A percentile compares a stretch with the other conserved stretches of the same genome.
phyloP scores from a whole-genome alignment of 495 filamentous ascomycete genomes.

The Aspergillus ostianus region DNA sequence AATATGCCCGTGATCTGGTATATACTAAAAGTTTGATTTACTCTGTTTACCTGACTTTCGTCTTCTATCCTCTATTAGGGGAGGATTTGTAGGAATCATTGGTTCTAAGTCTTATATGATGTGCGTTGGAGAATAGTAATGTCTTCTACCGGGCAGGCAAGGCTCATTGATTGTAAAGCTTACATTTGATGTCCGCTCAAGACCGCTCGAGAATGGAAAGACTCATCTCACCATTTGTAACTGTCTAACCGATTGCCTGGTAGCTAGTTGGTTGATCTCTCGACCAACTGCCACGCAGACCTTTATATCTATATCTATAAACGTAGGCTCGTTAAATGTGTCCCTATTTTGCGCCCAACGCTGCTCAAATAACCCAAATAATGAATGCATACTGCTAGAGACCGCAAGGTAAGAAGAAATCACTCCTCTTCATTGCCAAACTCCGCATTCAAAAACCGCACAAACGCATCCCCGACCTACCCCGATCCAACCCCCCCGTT shows the following conservation, averaged over 20 bases:
- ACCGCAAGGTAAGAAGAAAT: background rate
- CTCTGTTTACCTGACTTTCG: background rate
- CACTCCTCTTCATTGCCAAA: conserved; percentile 31
- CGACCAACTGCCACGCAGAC: too few relatives aligned
- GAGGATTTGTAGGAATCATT: background rate
- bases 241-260: background rate
- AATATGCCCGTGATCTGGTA: background rate
- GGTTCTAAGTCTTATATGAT: background rate
- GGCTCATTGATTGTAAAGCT: too few relatives aligned
- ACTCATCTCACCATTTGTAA: background rate
- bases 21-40: background rate
- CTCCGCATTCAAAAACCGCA: conserved; percentile 46
- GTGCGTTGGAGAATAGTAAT: too few relatives aligned
- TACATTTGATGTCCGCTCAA: too few relatives aligned
- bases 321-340: too few relatives aligned
- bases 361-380: background rate
- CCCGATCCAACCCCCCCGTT: conserved; percentile 28
- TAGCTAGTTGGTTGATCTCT: too few relatives aligned
- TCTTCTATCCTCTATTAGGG: background rate
- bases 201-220: background rate
- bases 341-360: background rate
- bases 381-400: too few relatives aligned
- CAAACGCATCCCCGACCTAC: conserved; percentile 47
- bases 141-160: too few relatives aligned
- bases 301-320: too few relatives aligned